Evolutionary conservation across 352 stramenopile genomes (phyloP), one percentile per base, ranked within the genome.

Genomic region (Phytopythium montanum): DNA sequence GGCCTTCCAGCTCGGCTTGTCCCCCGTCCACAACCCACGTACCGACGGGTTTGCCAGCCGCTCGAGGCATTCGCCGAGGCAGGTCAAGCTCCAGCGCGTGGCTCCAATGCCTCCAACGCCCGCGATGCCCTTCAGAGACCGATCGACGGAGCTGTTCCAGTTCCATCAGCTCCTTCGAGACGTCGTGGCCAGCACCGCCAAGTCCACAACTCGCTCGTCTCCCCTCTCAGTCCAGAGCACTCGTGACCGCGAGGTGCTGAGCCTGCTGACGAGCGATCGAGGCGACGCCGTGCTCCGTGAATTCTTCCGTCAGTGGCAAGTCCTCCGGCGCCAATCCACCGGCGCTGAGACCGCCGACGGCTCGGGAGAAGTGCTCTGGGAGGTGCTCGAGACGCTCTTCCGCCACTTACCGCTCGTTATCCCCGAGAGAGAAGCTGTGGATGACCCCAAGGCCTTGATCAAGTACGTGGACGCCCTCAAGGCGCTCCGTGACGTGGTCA

Each of bases 321-420:
- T 33, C 10, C 58, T 67, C 21, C 49, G 71, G 21, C 64, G 34
- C 26, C 51, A 25, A 8, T 29, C 29, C 12, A 3, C 33, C 8
- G 39, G 21, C 8, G 54, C 10, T 7, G 14, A 39, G 18, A 57
- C 33, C n/a, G 34, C 49, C 19, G 58, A 63, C 18, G 51, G 59
- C 28, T 62, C 79, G n/a, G 54, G 66, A 16, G 65, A 64, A 6
- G 56, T 81, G 59, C 67, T 90, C 5, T 83, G 70, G 67, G 59
- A 75, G n/a, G 72, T 90, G 9, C 62, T 92, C 9, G 79, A 92
- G 26, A 85, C 76, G 29, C 74, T 92, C 36, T 89, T 92, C 38
- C 60, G 69, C 25, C 81, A 69, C 38, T 56, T 92, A 0, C 80
- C 83, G 25, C 62, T 85, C 13, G 68, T 88, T 14, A 56, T 90